Evolutionary conservation across 2,329 filamentous ascomycete genomes (phyloP).

Genomic region (Sporothrix variecibatus): DNA sequence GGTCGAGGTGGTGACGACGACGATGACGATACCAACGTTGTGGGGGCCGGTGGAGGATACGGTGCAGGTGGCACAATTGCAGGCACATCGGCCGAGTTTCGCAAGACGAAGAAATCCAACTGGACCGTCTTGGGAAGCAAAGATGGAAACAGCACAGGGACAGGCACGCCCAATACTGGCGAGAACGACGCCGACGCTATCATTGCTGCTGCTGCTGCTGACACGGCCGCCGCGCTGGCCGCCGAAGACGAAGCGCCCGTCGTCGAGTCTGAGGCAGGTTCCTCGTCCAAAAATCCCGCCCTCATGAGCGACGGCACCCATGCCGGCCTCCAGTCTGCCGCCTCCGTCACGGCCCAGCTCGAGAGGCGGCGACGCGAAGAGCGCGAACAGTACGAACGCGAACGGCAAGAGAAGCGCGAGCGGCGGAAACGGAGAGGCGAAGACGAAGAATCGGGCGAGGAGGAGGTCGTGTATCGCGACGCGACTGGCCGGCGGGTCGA

Average conservation of each 20-base stretch:
- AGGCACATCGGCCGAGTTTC: constrained; percentile 63
- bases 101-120: constrained; percentile 72
- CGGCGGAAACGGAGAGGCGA: constrained; percentile 42
- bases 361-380: constrained; percentile 53
- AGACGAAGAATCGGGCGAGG: constrained; percentile 47
- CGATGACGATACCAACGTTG: constrained; percentile 52
- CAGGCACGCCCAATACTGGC: constrained; percentile 32
- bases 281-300: constrained; percentile 42
- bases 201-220: constrained; percentile 69
- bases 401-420: constrained; percentile 32
- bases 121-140: constrained; percentile 72
- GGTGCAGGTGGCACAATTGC: constrained; percentile 48
- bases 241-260: constrained; percentile 54
- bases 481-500: constrained; percentile 94
- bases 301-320: constrained; percentile 86
- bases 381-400: constrained; percentile 38
- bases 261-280: constrained; percentile 53
- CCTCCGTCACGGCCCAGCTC: constrained; percentile 71
- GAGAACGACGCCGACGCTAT: constrained; percentile 77
- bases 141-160: constrained; percentile 34
- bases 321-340: constrained; percentile 83
- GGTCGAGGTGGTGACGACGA: constrained; percentile 46
- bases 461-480: constrained; percentile 92
- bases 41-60: constrained; percentile 34
- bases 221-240: constrained; percentile 55